Evolutionary conservation across 2,329 filamentous ascomycete genomes (phyloP).

Genomic region (Calonectria fujianensis): DNA sequence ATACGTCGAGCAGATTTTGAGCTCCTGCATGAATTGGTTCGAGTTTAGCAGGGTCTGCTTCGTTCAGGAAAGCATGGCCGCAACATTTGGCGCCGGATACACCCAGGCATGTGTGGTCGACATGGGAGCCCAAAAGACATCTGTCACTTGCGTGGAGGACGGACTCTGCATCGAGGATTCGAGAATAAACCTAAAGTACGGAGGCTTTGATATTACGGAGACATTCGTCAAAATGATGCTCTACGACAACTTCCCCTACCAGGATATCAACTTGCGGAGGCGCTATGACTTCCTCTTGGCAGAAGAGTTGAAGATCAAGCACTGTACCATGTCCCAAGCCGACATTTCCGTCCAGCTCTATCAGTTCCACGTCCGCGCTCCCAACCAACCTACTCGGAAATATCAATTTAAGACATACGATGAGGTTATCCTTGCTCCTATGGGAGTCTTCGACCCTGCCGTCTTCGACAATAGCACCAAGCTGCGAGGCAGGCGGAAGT

Average conservation of each 20-base stretch:
- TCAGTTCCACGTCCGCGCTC: slow-evolving; percentile 92
- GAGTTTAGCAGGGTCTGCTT: slow-evolving; percentile 93
- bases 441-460: slow-evolving; percentile 93
- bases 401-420: slow-evolving; percentile 98
- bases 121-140: slow-evolving; percentile 97
- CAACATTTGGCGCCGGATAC: slow-evolving; percentile 95
- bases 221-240: slow-evolving; percentile 99
- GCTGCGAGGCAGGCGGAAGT: slow-evolving; percentile 84
- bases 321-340: slow-evolving; percentile 92
- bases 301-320: slow-evolving; percentile 95
- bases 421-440: slow-evolving; percentile 93
- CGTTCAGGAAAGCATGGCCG: slow-evolving; percentile 96
- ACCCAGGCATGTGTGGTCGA: slow-evolving; percentile 96
- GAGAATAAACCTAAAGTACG: slow-evolving; percentile 94
- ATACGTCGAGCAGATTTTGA: slow-evolving; percentile 89
- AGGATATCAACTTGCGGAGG: slow-evolving; percentile 92
- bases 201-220: slow-evolving; percentile 93
- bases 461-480: slow-evolving; percentile 91
- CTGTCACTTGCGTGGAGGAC: slow-evolving; percentile 97
- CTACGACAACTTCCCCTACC: slow-evolving; percentile 95
- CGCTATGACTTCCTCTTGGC: slow-evolving; percentile 95
- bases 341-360: slow-evolving; percentile 91
- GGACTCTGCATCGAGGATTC: slow-evolving; percentile 97
- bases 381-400: slow-evolving; percentile 91
- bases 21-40: slow-evolving; percentile 91